Base-by-base conservation (phyloP, 2,329 filamentous ascomycete species). In the Fusarium sp. region DNA sequence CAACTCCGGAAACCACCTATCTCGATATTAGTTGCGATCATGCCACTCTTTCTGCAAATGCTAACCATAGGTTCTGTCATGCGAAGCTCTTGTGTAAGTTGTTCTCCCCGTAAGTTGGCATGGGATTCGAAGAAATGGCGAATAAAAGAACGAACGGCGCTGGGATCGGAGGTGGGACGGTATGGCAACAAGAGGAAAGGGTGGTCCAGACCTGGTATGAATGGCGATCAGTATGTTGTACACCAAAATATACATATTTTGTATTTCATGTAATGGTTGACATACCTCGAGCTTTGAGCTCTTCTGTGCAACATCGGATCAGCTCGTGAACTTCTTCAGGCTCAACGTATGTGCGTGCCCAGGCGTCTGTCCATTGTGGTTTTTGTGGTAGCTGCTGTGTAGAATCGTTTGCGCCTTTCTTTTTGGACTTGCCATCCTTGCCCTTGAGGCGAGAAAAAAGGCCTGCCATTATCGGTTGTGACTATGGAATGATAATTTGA, bases 141-240 rank as follows among this genome's bases (percentile, higher is more conserved):
- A 77, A 99, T 88, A 78, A 98, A 98, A 27, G 93, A 95, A 80
- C 95, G 93, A 69, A 97, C 94, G 58, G 94, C 93, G 82, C 93
- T 96, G 46, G 95, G 92, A 80, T 99, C 94, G 72, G 95, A 96
- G 33, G 93, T 94, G 27, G 95, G 96, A 77, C 96, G 92, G 83
- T 98, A 99, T 18, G 96, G 96, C 8, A 99, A 88, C 14, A 99
- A 91, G 33, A 98, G 88, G 82, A 99, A 98, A 2, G 96, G 96
- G 67, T 92, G 91, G 80, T 98, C 92, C 78, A 98, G 91, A 74
- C 92, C 94, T 97, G 73, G 63, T 52, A 64, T 39, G 51, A 66
- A 75, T 58, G 21, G 25, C 48, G n/a, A 63, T 78, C 60, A 79
- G 75, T 60, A 74, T 54, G 55, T 18, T 48, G 66, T 59, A 49